These are phyloP conservation scores for Cnidoscolus chayamansa DNA, from an alignment of 441 rosid species.

Conservation along the genomic window DNA sequence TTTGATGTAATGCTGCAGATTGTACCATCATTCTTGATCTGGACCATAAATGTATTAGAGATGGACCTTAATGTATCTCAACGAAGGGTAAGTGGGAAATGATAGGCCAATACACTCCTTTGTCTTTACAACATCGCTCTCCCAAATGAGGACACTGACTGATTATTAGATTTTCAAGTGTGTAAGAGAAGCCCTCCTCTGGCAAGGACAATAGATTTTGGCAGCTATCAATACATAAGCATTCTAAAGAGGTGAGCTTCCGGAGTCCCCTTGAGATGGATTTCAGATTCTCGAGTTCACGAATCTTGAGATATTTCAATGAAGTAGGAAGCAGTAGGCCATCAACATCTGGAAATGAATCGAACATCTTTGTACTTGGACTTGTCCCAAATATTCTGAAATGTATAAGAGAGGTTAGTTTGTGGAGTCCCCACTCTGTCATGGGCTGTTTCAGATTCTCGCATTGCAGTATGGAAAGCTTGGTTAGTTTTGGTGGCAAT, in stretches of 20 bases:
- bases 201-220: conserved; percentile 17
- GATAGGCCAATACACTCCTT: conserved; percentile 15
- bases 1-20: too few species aligned
- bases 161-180: background rate
- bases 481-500: conserved; percentile 26
- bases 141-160: background rate
- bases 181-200: conserved; percentile 7
- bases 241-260: conserved; percentile 7
- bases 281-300: background rate
- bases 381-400: background rate
- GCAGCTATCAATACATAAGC: background rate
- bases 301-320: background rate
- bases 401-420: conserved; percentile 9
- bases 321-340: conserved; percentile 26
- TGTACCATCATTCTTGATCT: too few species aligned
- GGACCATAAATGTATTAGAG: too few species aligned
- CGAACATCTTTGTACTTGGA: background rate
- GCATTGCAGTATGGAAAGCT: conserved; percentile 13
- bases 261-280: conserved; percentile 7
- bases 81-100: conserved; percentile 7
- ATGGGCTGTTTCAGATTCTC: conserved; percentile 8
- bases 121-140: background rate
- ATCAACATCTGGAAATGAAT: conserved; percentile 21
- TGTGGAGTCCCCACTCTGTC: conserved; percentile 19
- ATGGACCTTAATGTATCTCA: too few species aligned